A percentile compares a stretch with the other conserved stretches of the same genome.
Conservation (phyloP, 495 filamentous ascomycete species). For the Margaritispora aquatica region DNA sequence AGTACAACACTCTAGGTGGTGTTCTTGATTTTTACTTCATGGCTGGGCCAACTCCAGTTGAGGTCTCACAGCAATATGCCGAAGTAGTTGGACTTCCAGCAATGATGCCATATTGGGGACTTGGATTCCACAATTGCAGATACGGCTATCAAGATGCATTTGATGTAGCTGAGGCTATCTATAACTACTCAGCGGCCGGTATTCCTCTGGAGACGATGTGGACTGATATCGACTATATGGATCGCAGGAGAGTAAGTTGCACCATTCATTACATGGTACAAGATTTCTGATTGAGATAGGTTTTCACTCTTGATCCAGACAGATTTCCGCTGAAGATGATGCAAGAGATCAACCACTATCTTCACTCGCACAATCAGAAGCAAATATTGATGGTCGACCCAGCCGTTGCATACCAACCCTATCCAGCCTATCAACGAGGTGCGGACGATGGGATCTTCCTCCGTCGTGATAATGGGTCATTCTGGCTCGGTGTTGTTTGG, state of each 20-base stretch:
- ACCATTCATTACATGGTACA: not conserved
- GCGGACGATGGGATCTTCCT: conserved; percentile 58
- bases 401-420: conserved; percentile 59
- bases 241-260: conserved; percentile 40
- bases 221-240: conserved; percentile 86
- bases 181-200: conserved; percentile 67
- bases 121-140: conserved; percentile 79
- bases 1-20: conserved; percentile 80
- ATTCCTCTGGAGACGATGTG: conserved; percentile 88
- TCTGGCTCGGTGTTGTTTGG: conserved; percentile 80
- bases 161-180: conserved; percentile 71
- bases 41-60: conserved; percentile 62
- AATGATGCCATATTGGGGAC: conserved; percentile 83
- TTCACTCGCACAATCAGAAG: conserved; percentile 69
- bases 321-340: conserved; percentile 63
- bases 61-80: conserved; percentile 69
- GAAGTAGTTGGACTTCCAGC: conserved; percentile 60
- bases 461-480: conserved; percentile 52
- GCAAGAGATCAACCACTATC: conserved; percentile 61
- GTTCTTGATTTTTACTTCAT: conserved; percentile 83
- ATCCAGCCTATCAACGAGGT: conserved; percentile 59
- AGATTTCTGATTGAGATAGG: conserved; percentile 22
- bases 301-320: conserved; percentile 71
- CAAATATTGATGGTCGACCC: conserved; percentile 90
- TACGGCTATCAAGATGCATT: conserved; percentile 76